Evolutionary conservation across 441 rosid genomes (phyloP).

Genomic region (Erodium moschatum): DNA sequence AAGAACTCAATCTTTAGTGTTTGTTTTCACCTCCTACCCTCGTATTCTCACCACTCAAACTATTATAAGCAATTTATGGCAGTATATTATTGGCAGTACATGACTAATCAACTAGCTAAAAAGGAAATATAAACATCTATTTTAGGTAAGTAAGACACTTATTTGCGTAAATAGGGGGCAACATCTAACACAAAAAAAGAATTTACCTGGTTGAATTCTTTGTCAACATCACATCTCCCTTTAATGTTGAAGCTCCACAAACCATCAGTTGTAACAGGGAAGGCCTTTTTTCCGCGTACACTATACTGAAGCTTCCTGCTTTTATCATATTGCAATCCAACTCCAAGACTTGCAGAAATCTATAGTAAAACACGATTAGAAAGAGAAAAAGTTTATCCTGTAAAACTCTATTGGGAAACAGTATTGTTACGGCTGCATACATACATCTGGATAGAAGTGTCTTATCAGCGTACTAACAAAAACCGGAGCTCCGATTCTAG

Average conservation of each 20-base stretch:
- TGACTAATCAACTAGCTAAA: too few species aligned
- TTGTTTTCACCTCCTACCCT: too few species aligned
- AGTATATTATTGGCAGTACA: too few species aligned
- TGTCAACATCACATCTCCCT: constrained; percentile 64
- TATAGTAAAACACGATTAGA: constrained; percentile 21
- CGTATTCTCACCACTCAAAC: too few species aligned
- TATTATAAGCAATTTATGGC: too few species aligned
- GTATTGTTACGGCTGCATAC: constrained; percentile 11
- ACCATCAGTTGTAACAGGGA: constrained; percentile 45
- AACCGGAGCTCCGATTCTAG: constrained; percentile 50
- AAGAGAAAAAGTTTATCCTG: constrained; percentile 6
- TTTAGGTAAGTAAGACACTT: too few species aligned
- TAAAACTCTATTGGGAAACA: neutral
- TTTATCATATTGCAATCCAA: constrained; percentile 62
- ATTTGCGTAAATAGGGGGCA: too few species aligned
- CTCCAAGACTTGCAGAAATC: constrained; percentile 53
- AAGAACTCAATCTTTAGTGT: too few species aligned
- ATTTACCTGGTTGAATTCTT: constrained; percentile 55
- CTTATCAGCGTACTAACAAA: constrained; percentile 55
- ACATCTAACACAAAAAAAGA: constrained; percentile 11
- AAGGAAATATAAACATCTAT: too few species aligned
- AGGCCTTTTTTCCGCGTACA: constrained; percentile 60
- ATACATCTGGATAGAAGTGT: constrained; percentile 53
- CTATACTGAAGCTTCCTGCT: constrained; percentile 49
- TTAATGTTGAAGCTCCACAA: constrained; percentile 55